Conservation (phyloP, 257 asterid species). For the Nicotiana otophora region DNA sequence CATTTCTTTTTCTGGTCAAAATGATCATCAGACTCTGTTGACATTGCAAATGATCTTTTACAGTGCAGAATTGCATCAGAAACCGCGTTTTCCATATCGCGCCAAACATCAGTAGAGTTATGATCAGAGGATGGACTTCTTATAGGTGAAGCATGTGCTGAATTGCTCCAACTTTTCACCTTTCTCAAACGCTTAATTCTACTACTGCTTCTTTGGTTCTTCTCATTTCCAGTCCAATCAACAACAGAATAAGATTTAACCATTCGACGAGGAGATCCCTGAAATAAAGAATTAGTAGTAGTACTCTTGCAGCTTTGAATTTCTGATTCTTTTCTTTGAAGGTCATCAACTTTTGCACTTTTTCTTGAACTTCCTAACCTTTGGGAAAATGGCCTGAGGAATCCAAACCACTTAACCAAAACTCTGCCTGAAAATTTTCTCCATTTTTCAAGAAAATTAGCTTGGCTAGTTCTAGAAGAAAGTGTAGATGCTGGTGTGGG, state of each 20-base stretch:
- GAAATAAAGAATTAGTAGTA: neutral
- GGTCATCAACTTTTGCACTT: slow-evolving; percentile 39
- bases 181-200: slow-evolving; percentile 11
- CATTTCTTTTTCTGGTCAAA: neutral
- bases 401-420: slow-evolving; percentile 28
- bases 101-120: slow-evolving; percentile 17
- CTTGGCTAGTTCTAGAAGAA: neutral
- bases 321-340: slow-evolving; percentile 39
- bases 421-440: slow-evolving; percentile 25
- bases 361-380: slow-evolving; percentile 26
- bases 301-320: slow-evolving; percentile 32
- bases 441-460: slow-evolving; percentile 21
- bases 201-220: neutral
- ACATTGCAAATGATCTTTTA: slow-evolving; percentile 54
- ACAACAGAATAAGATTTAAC: slow-evolving; percentile 25
- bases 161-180: slow-evolving; percentile 31
- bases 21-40: neutral
- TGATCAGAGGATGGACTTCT: slow-evolving; percentile 19
- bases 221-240: slow-evolving; percentile 17
- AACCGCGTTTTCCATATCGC: slow-evolving; percentile 48
- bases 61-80: slow-evolving; percentile 63
- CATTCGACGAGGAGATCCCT: slow-evolving; percentile 26
- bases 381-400: slow-evolving; percentile 28
- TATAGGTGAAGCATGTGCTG: slow-evolving; percentile 33
- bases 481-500: slow-evolving; percentile 22